These are phyloP conservation scores for Takakia lepidozioides DNA, from an alignment of 225 moss, liverwort and hornwort genomes.

Conservation along the genomic window DNA sequence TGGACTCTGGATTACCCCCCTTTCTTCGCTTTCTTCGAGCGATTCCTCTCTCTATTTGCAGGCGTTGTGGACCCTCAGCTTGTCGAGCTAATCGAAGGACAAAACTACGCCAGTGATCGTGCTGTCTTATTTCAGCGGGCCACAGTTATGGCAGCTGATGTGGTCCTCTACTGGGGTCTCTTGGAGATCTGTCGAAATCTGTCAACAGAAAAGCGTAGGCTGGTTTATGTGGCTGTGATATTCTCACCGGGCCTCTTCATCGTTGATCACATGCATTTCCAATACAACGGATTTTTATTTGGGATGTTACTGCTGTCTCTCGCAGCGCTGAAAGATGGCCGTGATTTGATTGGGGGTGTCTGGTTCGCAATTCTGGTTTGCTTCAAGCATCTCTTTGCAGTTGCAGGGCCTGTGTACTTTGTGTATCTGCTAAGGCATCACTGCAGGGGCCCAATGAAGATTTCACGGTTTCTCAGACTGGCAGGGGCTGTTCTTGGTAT, in stretches of 20 bases:
- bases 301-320: slow-evolving; percentile 82
- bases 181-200: slow-evolving; percentile 46
- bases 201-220: slow-evolving; percentile 19
- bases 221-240: slow-evolving; percentile 51
- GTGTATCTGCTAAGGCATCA: slow-evolving; percentile 84
- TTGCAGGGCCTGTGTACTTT: slow-evolving; percentile 87
- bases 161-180: slow-evolving; percentile 61
- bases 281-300: slow-evolving; percentile 84
- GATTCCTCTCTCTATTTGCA: slow-evolving; percentile 60
- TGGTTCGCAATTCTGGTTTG: slow-evolving; percentile 73
- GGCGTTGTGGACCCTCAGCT: slow-evolving; percentile 53
- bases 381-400: slow-evolving; percentile 90
- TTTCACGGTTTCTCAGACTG: slow-evolving; percentile 46
- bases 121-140: slow-evolving; percentile 61
- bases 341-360: slow-evolving; percentile 60
- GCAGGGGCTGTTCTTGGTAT: slow-evolving; percentile 45
- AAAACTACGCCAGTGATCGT: slow-evolving; percentile 19
- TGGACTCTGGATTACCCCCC: slow-evolving; percentile 99
- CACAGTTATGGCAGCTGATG: slow-evolving; percentile 60
- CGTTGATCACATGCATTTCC: slow-evolving; percentile 95
- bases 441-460: slow-evolving; percentile 32
- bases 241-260: slow-evolving; percentile 81
- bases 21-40: slow-evolving; percentile 85
- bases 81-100: slow-evolving; percentile 54
- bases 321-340: slow-evolving; percentile 60